These are phyloP conservation scores for Penicillium sp. DNA, from an alignment of 2,329 filamentous ascomycete genomes.

Conservation along the genomic window DNA sequence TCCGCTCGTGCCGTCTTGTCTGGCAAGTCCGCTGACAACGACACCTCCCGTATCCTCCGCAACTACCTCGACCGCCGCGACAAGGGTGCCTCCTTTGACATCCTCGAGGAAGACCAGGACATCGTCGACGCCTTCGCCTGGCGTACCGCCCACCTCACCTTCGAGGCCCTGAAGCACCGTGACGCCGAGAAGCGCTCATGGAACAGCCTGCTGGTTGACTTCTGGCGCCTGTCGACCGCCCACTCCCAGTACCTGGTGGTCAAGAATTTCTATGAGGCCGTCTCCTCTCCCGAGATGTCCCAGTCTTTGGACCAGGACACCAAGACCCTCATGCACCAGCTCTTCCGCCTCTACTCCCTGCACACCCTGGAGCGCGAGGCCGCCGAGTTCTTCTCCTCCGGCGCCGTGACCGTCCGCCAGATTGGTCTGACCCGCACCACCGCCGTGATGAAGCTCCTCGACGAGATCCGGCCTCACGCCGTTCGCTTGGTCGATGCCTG, in stretches of 20 bases:
- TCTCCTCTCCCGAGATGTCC: slow-evolving; percentile 58
- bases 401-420: slow-evolving; percentile 70
- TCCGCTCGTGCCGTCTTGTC: slow-evolving; percentile 69
- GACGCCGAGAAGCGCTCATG: slow-evolving; percentile 74
- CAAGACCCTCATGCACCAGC: slow-evolving; percentile 60
- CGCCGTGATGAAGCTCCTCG: slow-evolving; percentile 68
- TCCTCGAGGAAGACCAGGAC: slow-evolving; percentile 69
- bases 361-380: slow-evolving; percentile 69
- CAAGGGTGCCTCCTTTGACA: slow-evolving; percentile 72
- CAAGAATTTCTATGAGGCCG: slow-evolving; percentile 74
- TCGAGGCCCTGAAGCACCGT: slow-evolving; percentile 72
- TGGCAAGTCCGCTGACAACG: slow-evolving; percentile 65
- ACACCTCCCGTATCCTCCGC: slow-evolving; percentile 67
- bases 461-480: slow-evolving; percentile 72
- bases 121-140: slow-evolving; percentile 74
- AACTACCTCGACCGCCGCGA: slow-evolving; percentile 66
- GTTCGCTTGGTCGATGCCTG: slow-evolving; percentile 71
- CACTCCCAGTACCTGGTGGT: slow-evolving; percentile 77
- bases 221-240: slow-evolving; percentile 73
- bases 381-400: slow-evolving; percentile 70
- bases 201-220: slow-evolving; percentile 77
- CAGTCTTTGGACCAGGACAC: slow-evolving; percentile 60
- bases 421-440: slow-evolving; percentile 69
- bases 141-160: slow-evolving; percentile 72
- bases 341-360: slow-evolving; percentile 67